A percentile compares a stretch with the other conserved stretches of the same genome.
These are phyloP conservation scores for Brassica incana DNA, from an alignment of 345 rosid species.

Conservation along the genomic window DNA sequence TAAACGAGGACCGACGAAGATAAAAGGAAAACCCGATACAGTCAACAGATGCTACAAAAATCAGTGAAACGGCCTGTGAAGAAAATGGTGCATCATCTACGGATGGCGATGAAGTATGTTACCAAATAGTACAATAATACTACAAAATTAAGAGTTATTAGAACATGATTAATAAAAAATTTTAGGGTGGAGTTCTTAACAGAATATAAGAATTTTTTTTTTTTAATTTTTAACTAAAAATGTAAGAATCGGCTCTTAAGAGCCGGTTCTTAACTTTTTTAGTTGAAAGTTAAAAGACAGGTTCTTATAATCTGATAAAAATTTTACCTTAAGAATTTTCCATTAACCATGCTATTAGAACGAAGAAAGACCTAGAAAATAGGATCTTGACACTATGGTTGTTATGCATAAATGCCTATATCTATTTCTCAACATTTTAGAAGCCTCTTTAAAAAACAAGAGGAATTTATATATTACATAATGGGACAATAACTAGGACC, in stretches of 20 bases:
- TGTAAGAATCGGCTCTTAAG: too few species aligned
- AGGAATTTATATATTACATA: conserved; percentile 9
- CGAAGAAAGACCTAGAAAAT: conserved; percentile 6
- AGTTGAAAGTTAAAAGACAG: too few species aligned
- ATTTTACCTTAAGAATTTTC: too few species aligned
- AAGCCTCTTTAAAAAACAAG: not conserved
- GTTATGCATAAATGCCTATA: conserved; percentile 6
- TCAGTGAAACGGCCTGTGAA: not conserved
- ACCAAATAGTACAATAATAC: not conserved
- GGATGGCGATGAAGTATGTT: not conserved
- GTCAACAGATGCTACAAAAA: not conserved
- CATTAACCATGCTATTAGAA: not conserved
- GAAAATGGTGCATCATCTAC: not conserved
- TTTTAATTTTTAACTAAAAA: too few species aligned
- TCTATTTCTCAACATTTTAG: conserved; percentile 5
- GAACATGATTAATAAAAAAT: too few species aligned
- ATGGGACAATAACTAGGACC: not conserved
- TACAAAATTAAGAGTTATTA: not conserved
- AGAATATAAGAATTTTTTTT: too few species aligned
- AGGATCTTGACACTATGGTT: conserved; percentile 26
- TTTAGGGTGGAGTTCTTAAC: too few species aligned
- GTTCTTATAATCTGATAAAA: too few species aligned
- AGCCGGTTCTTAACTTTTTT: too few species aligned
- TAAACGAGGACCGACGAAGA: not conserved
- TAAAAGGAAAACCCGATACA: not conserved